These are phyloP conservation scores for Solanum rostratum DNA, from an alignment of 257 asterid genomes.

Conservation along the genomic window DNA sequence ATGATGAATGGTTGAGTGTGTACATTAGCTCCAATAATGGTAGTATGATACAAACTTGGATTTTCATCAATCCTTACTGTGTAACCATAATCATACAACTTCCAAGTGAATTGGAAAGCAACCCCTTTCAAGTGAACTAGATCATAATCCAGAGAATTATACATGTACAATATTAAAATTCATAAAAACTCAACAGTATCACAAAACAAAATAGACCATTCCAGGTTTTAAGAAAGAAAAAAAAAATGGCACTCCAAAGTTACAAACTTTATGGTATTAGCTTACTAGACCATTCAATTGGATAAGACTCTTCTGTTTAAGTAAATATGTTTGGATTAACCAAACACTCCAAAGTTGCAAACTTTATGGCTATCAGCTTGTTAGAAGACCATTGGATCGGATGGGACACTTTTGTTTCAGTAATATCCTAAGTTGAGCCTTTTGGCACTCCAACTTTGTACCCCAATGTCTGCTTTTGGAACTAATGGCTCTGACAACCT, in stretches of 20 bases:
- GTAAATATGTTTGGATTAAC: constrained; percentile 57
- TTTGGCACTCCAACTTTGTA: constrained; percentile 64
- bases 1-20: not conserved
- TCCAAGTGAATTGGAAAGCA: not conserved
- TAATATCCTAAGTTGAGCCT: constrained; percentile 63
- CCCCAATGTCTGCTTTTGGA: constrained; percentile 56
- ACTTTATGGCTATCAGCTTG: constrained; percentile 13
- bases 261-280: not conserved
- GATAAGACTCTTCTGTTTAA: constrained; percentile 38
- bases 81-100: not conserved
- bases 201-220: not conserved
- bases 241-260: not conserved
- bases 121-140: not conserved
- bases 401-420: constrained; percentile 45
- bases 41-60: not conserved
- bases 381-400: constrained; percentile 26
- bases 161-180: not conserved
- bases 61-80: not conserved
- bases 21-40: not conserved
- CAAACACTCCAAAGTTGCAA: not conserved
- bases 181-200: not conserved
- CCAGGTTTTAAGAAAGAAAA: not conserved
- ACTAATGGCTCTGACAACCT: constrained; percentile 58
- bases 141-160: not conserved
- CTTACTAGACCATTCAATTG: constrained; percentile 27